Conservation (phyloP, 495 filamentous ascomycete species). For the Parathielavia hyrcaniae region DNA sequence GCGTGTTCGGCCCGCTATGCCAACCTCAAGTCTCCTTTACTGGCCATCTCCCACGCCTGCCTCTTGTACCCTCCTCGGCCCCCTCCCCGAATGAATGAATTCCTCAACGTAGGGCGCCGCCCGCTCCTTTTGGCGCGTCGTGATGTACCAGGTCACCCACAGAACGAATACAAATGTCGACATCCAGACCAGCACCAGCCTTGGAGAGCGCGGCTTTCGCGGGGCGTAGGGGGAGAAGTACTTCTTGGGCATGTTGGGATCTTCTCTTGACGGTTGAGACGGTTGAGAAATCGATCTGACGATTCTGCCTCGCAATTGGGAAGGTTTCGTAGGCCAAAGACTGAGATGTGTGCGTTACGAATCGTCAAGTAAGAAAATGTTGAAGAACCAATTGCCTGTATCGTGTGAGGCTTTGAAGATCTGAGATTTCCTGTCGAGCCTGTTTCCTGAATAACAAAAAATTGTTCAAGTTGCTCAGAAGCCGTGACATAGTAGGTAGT, state of each 20-base stretch:
- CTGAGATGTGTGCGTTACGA: too few relatives aligned
- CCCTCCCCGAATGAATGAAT: conserved; percentile 7
- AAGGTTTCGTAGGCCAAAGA: too few relatives aligned
- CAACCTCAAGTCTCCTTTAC: not conserved
- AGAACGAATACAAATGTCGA: conserved; percentile 27
- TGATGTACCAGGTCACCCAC: conserved; percentile 30
- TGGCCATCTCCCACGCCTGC: not conserved
- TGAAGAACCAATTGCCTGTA: too few relatives aligned
- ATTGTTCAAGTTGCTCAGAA: too few relatives aligned
- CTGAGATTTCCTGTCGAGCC: too few relatives aligned
- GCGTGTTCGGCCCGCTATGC: not conserved
- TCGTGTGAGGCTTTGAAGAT: too few relatives aligned
- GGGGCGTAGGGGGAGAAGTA: conserved; percentile 34
- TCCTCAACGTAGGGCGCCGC: conserved; percentile 17
- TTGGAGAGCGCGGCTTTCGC: conserved; percentile 28
- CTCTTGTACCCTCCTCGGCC: not conserved
- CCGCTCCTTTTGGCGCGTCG: conserved; percentile 19
- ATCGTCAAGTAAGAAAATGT: too few relatives aligned
- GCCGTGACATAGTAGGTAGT: too few relatives aligned
- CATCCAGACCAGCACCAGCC: conserved; percentile 33
- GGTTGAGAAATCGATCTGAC: not conserved
- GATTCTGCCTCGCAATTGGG: too few relatives aligned
- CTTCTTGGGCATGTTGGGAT: conserved; percentile 3
- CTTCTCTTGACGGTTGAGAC: not conserved
- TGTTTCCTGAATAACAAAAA: too few relatives aligned